These are phyloP conservation scores for Termitomyces sp. DNA, from an alignment of 768 basidiomycete species.

Conservation along the genomic window DNA sequence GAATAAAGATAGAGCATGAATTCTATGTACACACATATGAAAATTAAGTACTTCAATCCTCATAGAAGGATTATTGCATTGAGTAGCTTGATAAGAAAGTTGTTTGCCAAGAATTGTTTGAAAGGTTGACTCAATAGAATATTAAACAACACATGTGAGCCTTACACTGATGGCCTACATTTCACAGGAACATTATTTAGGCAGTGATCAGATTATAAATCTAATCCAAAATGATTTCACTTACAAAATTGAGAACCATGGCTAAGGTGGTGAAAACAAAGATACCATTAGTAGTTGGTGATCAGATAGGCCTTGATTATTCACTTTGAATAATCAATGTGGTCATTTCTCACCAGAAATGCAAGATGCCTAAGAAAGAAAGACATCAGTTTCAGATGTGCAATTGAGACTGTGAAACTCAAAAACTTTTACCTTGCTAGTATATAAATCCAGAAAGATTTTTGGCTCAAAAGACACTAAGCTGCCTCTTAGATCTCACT, in stretches of 20 bases:
- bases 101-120: neutral
- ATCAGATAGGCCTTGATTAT: neutral
- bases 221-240: neutral
- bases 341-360: slow-evolving; percentile 8
- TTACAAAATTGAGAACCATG: slow-evolving; percentile 3
- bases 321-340: neutral
- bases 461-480: neutral
- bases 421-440: slow-evolving; percentile 11
- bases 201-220: neutral
- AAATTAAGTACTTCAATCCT: neutral
- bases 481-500: neutral
- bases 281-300: neutral
- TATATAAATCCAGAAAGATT: slow-evolving; percentile 5
- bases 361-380: slow-evolving; percentile 3
- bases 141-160: neutral
- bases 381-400: neutral
- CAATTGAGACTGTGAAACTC: neutral
- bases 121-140: neutral
- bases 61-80: slow-evolving; percentile 10
- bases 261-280: slow-evolving; percentile 2
- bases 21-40: too few relatives aligned
- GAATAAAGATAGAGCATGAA: slow-evolving; percentile 11
- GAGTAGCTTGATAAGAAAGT: slow-evolving; percentile 4
- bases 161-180: neutral
- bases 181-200: neutral